These are phyloP conservation scores for Yamagishiella unicocca DNA, from an alignment of 139 green algal genomes.

Conservation along the genomic window DNA sequence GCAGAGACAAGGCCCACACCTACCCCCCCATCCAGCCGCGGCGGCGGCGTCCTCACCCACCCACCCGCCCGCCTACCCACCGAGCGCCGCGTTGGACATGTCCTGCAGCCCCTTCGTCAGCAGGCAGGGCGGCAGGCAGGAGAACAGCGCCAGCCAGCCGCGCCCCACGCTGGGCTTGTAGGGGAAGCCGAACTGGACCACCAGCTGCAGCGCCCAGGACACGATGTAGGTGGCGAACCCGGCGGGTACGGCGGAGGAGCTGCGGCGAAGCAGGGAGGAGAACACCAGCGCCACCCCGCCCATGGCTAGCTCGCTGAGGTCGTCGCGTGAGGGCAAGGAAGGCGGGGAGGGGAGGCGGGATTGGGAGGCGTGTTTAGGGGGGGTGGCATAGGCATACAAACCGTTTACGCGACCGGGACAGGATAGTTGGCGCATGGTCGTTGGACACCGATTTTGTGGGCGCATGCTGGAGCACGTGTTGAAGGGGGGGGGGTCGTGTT, in stretches of 20 bases:
- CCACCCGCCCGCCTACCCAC: neutral
- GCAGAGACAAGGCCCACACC: too few relatives aligned
- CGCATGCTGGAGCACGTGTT: too few relatives aligned
- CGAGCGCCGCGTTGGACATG: conserved; percentile 68
- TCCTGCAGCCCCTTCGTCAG: conserved; percentile 85
- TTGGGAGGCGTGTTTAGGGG: neutral
- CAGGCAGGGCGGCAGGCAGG: conserved; percentile 80
- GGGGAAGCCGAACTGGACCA: conserved; percentile 59
- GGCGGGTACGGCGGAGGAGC: conserved; percentile 44
- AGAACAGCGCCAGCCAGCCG: conserved; percentile 61
- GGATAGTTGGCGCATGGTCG: too few relatives aligned
- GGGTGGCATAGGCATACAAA: too few relatives aligned
- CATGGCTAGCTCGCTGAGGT: conserved; percentile 20
- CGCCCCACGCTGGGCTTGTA: conserved; percentile 7
- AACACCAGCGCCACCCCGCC: conserved; percentile 19
- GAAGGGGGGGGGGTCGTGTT: too few relatives aligned
- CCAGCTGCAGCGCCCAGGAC: conserved; percentile 58
- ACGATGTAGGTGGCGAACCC: conserved; percentile 57
- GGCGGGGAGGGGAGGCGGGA: neutral
- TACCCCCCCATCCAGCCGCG: too few relatives aligned
- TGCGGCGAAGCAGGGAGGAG: conserved; percentile 1
- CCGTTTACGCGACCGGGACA: too few relatives aligned
- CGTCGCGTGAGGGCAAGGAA: neutral
- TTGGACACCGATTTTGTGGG: too few relatives aligned
- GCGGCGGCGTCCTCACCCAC: too few relatives aligned